These are phyloP conservation scores for Vitis hybrid DNA, from an alignment of 177 flowering plant species.

Conservation along the genomic window DNA sequence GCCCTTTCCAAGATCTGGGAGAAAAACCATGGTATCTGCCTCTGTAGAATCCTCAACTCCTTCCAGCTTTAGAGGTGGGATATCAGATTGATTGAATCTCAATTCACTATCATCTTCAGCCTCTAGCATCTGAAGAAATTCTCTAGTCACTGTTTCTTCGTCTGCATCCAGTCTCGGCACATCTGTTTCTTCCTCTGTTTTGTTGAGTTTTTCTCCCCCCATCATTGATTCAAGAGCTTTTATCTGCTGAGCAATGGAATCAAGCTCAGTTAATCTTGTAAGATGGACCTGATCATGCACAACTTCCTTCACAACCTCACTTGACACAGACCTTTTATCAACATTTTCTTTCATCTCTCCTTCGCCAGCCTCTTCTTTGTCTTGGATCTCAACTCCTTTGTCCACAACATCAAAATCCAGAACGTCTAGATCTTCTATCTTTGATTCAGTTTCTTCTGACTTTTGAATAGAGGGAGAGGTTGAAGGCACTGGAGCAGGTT, in stretches of 20 bases:
- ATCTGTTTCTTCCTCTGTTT: slow-evolving; percentile 45
- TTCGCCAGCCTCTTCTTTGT: slow-evolving; percentile 29
- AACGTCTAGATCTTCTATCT: slow-evolving; percentile 54
- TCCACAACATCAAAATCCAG: slow-evolving; percentile 90
- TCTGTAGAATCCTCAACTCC: slow-evolving; percentile 31
- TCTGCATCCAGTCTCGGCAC: slow-evolving; percentile 74
- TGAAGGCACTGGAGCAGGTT: slow-evolving; percentile 47
- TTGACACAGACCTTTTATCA: slow-evolving; percentile 43
- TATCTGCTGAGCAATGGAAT: slow-evolving; percentile 85
- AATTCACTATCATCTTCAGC: slow-evolving; percentile 40
- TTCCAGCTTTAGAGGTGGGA: slow-evolving; percentile 26
- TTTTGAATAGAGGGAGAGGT: slow-evolving; percentile 33
- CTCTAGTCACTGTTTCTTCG: slow-evolving; percentile 83
- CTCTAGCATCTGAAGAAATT: slow-evolving; percentile 90
- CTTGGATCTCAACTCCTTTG: slow-evolving; percentile 79
- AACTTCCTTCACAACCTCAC: slow-evolving; percentile 80
- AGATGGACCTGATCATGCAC: slow-evolving; percentile 60
- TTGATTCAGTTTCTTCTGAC: slow-evolving; percentile 39
- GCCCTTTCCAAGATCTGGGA: slow-evolving; percentile 86
- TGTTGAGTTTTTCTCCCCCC: slow-evolving; percentile 38
- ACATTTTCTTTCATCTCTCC: slow-evolving; percentile 37
- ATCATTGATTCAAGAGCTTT: slow-evolving; percentile 88
- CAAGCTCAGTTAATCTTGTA: slow-evolving; percentile 66
- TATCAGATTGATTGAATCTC: slow-evolving; percentile 22
- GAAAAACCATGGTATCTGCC: slow-evolving; percentile 38